Evolutionary conservation across 2,329 filamentous ascomycete species (phyloP), one percentile per base, ranked within the genome.

Genomic region (Fusarium buharicum): DNA sequence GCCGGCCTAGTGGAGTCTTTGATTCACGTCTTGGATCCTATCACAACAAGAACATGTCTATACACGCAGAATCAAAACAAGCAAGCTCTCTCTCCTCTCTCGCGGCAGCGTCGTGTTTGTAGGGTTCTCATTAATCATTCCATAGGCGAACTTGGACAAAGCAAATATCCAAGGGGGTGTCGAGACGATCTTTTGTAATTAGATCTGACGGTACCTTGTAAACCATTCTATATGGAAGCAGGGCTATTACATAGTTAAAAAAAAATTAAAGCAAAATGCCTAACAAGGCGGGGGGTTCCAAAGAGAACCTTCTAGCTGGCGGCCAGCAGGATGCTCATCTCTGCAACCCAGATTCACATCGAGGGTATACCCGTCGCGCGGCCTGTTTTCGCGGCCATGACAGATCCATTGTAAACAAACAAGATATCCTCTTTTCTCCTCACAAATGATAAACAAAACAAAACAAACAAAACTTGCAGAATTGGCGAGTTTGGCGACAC

Each of bases 301-400:
- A 13, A 58, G 56, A 40, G 55, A 43, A 56, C 28, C 56, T 48
- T 40, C 47, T 31, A 65, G 51, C 27, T 62, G 33, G 33, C 20
- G 41, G 40, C 47, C 62, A 27, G 17, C 31, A 27, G 24, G 34
- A 51, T 17, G 62, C 46, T 46, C 53, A 31, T 47, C 44, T 38
- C 47, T 62, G 47, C 62, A 59, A 51, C 63, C 55, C 41, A 70
- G 68, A 70, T 70, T 59, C 59, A 50, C 68, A 64, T 67, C 62
- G 54, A 56, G 68, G 57, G 36, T 59, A 52, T 59, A 59, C 48
- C 62, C 66, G 57, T 55, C 18, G 50, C 44, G 52, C 53, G 66
- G 64, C 68, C 68, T 60, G 48, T 68, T 67, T 33, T 62, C 18
- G 52, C 51, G 64, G 41, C 68, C 68, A 59, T 62, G 54, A 44